A percentile compares a stretch with the other conserved stretches of the same genome.
Evolutionary conservation across 2,329 filamentous ascomycete species (phyloP).

Genomic region (Clarireedia hainanense): DNA sequence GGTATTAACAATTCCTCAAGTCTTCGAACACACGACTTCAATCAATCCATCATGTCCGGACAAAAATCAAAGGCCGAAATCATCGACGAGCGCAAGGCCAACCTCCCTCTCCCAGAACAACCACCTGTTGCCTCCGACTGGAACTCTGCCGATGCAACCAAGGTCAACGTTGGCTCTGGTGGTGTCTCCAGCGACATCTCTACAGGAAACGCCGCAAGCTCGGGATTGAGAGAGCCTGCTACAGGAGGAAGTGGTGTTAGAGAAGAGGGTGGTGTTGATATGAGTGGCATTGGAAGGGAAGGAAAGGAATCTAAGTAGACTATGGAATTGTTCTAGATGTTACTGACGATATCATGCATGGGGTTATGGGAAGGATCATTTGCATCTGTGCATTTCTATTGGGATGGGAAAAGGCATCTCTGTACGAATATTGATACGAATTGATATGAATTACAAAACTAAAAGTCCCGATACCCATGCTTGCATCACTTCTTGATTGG

Average conservation of each 20-base stretch:
- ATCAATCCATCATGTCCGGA: conserved; percentile 25
- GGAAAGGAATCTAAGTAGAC: conserved; percentile 40
- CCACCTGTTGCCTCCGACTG: conserved; percentile 71
- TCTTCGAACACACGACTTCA: background rate
- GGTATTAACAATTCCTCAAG: background rate
- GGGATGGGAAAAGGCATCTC: too few relatives aligned
- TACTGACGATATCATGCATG: too few relatives aligned
- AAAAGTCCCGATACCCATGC: too few relatives aligned
- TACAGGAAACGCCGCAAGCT: conserved; percentile 38
- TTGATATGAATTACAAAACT: too few relatives aligned
- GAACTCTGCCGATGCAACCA: conserved; percentile 62
- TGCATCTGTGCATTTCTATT: too few relatives aligned
- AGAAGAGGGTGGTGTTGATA: conserved; percentile 40
- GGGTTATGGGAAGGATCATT: too few relatives aligned
- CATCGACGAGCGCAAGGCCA: conserved; percentile 60
- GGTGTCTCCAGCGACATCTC: conserved; percentile 36
- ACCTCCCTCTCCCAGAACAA: conserved; percentile 72
- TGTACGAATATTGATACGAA: too few relatives aligned
- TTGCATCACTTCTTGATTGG: too few relatives aligned
- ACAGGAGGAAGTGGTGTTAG: conserved; percentile 47
- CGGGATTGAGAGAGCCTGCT: conserved; percentile 50
- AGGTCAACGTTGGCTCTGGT: conserved; percentile 55
- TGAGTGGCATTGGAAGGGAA: conserved; percentile 56
- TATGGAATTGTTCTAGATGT: background rate
- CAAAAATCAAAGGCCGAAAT: conserved; percentile 48